Conservation (phyloP, 1,284 basidiomycete genomes). For the Ustilago esculenta region DNA sequence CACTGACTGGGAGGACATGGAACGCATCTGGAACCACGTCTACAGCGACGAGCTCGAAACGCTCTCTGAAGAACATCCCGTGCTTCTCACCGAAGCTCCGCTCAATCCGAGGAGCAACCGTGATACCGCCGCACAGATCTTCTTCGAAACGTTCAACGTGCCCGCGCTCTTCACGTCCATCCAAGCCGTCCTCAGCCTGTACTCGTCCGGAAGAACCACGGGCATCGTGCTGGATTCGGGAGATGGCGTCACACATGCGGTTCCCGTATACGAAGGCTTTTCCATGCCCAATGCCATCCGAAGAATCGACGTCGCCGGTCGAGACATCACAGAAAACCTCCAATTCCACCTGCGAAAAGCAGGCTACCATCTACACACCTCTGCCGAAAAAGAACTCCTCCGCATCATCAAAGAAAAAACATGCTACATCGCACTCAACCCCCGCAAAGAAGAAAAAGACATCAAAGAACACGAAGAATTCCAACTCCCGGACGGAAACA, state of each 20-base stretch:
- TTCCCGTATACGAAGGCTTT: conserved; percentile 99
- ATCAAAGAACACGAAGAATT: conserved; percentile 79
- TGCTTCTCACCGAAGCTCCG: conserved; percentile 89
- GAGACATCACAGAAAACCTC: conserved; percentile 93
- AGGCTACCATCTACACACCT: conserved; percentile 93
- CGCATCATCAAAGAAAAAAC: conserved; percentile 98
- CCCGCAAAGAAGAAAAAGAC: conserved; percentile 94
- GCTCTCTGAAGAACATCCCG: conserved; percentile 78
- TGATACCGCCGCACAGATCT: conserved; percentile 95
- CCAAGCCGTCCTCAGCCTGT: conserved; percentile 94
- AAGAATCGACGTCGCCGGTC: conserved; percentile 91
- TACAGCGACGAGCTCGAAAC: conserved; percentile 65
- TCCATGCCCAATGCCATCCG: conserved; percentile 98
- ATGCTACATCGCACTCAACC: conserved; percentile 91
- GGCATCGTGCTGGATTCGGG: conserved; percentile 98
- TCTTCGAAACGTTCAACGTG: conserved; percentile 98
- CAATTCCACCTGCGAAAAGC: conserved; percentile 92
- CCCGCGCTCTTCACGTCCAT: conserved; percentile 96
- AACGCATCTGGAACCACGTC: conserved; percentile 65
- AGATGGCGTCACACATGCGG: conserved; percentile 97
- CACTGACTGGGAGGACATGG: conserved; percentile 67
- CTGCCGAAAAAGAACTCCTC: conserved; percentile 96
- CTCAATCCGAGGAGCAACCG: conserved; percentile 91
- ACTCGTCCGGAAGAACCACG: conserved; percentile 98
- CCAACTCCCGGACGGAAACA: conserved; percentile 91